phyloP scores from a whole-genome alignment of 345 rosid species.

The Salix purpurea region DNA sequence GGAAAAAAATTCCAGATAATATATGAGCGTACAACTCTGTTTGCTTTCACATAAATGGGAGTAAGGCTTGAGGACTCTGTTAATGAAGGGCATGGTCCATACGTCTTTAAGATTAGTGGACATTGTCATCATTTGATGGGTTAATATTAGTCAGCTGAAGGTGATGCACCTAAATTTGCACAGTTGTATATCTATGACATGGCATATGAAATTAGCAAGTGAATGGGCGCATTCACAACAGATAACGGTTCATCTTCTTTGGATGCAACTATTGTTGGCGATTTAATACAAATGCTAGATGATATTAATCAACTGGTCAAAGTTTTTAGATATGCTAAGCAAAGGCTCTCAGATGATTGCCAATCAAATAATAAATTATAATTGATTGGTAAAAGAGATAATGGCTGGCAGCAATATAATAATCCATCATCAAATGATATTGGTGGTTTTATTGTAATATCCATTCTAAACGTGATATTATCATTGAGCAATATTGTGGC shows the following conservation, averaged over 20 bases:
- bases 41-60: background rate
- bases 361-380: too few relatives aligned
- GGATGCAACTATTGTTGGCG: too few relatives aligned
- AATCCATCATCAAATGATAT: background rate
- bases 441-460: background rate
- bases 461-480: background rate
- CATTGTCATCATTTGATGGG: background rate
- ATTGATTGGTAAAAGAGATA: too few relatives aligned
- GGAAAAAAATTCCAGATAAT: too few relatives aligned
- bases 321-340: too few relatives aligned
- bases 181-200: background rate
- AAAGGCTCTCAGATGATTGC: too few relatives aligned
- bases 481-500: background rate
- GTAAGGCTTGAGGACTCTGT: background rate
- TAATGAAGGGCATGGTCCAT: background rate
- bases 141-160: background rate
- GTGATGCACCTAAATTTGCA: background rate
- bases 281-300: too few relatives aligned
- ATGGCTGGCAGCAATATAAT: too few relatives aligned
- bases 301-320: too few relatives aligned
- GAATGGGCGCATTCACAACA: too few relatives aligned
- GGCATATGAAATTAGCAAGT: background rate
- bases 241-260: too few relatives aligned
- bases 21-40: background rate
- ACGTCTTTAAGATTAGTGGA: background rate